Percentiles rank a stretch among this genome's conserved stretches.
Evolutionary conservation across 164 flowering plant species (phyloP).

Genomic region (Magnolia officinalis): DNA sequence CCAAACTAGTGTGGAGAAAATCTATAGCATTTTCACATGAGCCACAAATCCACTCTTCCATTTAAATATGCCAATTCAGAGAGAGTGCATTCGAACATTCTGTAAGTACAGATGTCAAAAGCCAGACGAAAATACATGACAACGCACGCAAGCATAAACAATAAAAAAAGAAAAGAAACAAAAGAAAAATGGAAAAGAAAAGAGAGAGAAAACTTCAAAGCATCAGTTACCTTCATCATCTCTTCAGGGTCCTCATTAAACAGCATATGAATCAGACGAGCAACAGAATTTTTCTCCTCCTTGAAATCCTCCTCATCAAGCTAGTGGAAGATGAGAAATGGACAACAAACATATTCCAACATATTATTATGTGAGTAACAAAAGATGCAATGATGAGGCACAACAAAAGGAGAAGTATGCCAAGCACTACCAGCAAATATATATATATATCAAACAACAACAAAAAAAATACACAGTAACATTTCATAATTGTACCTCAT

Average conservation of each 20-base stretch:
- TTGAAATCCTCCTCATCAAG: slow-evolving; percentile 96
- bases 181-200: not conserved
- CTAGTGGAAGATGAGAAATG: not conserved
- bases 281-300: slow-evolving; percentile 97
- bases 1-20: not conserved
- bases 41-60: not conserved
- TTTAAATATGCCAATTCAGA: not conserved
- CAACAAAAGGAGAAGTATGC: not conserved
- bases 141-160: not conserved
- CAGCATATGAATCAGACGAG: slow-evolving; percentile 88
- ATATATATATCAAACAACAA: not conserved
- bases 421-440: not conserved
- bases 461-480: not conserved
- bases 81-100: not conserved
- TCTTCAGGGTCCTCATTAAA: slow-evolving; percentile 87
- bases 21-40: not conserved
- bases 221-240: slow-evolving; percentile 75
- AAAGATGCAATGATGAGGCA: not conserved
- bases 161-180: not conserved
- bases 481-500: slow-evolving; percentile 51
- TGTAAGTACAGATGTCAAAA: not conserved
- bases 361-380: not conserved
- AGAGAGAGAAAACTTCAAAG: not conserved
- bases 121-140: not conserved
- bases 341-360: not conserved